phyloP scores from a whole-genome alignment of 2,329 filamentous ascomycete genomes.

The Colletotrichum spinosum region DNA sequence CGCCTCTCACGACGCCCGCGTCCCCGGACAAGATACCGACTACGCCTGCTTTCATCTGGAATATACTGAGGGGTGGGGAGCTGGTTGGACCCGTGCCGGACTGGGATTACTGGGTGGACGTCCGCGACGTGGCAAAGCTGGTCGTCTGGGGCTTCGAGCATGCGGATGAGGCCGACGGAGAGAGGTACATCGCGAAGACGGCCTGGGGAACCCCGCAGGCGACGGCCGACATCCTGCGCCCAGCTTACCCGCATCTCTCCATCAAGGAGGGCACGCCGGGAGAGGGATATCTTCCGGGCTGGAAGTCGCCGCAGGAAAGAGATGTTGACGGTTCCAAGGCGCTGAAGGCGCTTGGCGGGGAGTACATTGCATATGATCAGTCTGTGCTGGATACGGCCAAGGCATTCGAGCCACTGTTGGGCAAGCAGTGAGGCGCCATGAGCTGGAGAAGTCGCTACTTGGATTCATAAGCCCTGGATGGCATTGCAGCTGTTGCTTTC shows the following conservation, averaged over 20 bases:
- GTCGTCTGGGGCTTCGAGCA: constrained; percentile 52
- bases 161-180: constrained; percentile 48
- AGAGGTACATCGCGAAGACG: constrained; percentile 53
- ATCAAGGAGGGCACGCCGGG: constrained; percentile 53
- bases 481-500: too few species aligned
- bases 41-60: not conserved
- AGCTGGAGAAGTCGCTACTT: too few species aligned
- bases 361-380: constrained; percentile 1
- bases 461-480: too few species aligned
- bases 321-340: constrained; percentile 18
- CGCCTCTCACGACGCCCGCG: constrained; percentile 8
- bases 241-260: constrained; percentile 48
- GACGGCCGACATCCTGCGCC: constrained; percentile 54
- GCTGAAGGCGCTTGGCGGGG: constrained; percentile 1
- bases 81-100: not conserved
- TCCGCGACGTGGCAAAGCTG: constrained; percentile 56
- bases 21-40: constrained; percentile 12
- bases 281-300: constrained; percentile 49
- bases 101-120: constrained; percentile 51
- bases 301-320: constrained; percentile 10
- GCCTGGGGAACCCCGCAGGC: constrained; percentile 50
- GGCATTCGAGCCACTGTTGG: constrained; percentile 1
- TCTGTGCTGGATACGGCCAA: constrained; percentile 13
- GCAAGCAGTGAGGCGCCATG: not conserved
- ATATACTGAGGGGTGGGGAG: constrained; percentile 3